A percentile compares a stretch with the other conserved stretches of the same genome.
phyloP scores from a whole-genome alignment of 1,284 basidiomycete species.

The Trichosporon coremiiforme region DNA sequence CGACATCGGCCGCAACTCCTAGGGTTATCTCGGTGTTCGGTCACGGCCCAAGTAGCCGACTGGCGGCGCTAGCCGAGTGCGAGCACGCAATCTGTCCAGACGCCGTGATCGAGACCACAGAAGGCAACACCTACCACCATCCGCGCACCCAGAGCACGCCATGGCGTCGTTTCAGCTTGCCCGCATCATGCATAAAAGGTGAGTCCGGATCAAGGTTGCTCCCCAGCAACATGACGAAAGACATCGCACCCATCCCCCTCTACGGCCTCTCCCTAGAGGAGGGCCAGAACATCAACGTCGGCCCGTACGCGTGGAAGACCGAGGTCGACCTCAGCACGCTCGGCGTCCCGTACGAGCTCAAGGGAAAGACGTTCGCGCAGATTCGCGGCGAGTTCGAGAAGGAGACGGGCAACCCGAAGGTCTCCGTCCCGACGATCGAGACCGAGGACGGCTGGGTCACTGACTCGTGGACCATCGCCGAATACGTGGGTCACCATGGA shows the following conservation, averaged over 20 bases:
- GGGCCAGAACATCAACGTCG: constrained; percentile 30
- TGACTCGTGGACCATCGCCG: constrained; percentile 44
- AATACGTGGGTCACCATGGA: constrained; percentile 36
- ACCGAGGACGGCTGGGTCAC: constrained; percentile 36
- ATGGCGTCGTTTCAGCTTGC: background rate
- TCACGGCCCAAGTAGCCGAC: constrained; percentile 3
- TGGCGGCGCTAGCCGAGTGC: background rate
- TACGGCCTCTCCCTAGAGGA: constrained; percentile 26
- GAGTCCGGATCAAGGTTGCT: background rate
- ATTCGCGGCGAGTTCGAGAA: constrained; percentile 39
- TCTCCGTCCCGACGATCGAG: constrained; percentile 44
- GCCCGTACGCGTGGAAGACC: constrained; percentile 30
- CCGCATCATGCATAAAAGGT: background rate
- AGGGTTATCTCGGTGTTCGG: background rate
- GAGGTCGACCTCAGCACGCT: constrained; percentile 36
- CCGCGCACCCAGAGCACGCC: background rate
- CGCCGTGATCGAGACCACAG: background rate
- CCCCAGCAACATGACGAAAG: constrained; percentile 20
- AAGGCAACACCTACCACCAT: background rate
- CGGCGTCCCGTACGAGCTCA: constrained; percentile 30
- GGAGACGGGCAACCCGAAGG: constrained; percentile 39
- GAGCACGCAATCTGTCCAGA: background rate
- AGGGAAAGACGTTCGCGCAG: constrained; percentile 33
- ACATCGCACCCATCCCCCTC: background rate
- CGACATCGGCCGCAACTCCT: too few relatives aligned